These are phyloP conservation scores for Chenopodium berlandieri DNA, from an alignment of 148 eudicot genomes.

Conservation along the genomic window DNA sequence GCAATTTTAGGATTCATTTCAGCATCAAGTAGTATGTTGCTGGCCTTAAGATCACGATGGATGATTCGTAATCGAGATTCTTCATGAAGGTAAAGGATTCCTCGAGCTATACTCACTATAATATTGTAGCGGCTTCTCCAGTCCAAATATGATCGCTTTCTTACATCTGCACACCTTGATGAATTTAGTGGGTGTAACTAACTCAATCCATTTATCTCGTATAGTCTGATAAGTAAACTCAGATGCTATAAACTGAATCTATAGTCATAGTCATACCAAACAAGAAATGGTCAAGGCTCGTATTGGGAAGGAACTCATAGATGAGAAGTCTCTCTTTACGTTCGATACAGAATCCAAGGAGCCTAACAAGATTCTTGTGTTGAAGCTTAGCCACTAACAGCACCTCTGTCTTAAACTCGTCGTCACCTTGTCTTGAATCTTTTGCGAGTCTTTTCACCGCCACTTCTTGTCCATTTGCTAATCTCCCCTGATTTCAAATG, in stretches of 20 bases:
- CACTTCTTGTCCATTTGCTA: conserved; percentile 12
- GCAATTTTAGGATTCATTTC: conserved; percentile 39
- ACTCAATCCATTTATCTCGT: too few species aligned
- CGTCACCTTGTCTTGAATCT: conserved; percentile 12
- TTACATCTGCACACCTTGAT: conserved; percentile 17
- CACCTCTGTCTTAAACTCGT: conserved; percentile 31
- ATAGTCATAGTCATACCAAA: conserved; percentile 14
- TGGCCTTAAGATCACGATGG: conserved; percentile 15
- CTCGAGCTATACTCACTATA: conserved; percentile 35
- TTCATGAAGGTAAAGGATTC: conserved; percentile 36
- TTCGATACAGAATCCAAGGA: conserved; percentile 39
- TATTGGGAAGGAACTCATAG: conserved; percentile 45
- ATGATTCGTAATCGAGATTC: conserved; percentile 29
- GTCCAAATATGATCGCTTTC: conserved; percentile 22
- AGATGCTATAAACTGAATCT: too few species aligned
- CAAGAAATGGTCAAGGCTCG: conserved; percentile 47
- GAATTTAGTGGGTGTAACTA: not conserved
- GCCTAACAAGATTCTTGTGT: conserved; percentile 46
- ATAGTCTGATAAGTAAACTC: too few species aligned
- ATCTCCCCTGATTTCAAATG: conserved; percentile 5
- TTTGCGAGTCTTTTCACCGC: conserved; percentile 27
- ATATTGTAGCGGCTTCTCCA: conserved; percentile 40
- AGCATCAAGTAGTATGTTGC: conserved; percentile 37
- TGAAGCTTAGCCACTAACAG: conserved; percentile 44
- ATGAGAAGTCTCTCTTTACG: conserved; percentile 41